Evolutionary conservation across 106 monocot genomes (phyloP).

Genomic region (Dendrobium officinale): DNA sequence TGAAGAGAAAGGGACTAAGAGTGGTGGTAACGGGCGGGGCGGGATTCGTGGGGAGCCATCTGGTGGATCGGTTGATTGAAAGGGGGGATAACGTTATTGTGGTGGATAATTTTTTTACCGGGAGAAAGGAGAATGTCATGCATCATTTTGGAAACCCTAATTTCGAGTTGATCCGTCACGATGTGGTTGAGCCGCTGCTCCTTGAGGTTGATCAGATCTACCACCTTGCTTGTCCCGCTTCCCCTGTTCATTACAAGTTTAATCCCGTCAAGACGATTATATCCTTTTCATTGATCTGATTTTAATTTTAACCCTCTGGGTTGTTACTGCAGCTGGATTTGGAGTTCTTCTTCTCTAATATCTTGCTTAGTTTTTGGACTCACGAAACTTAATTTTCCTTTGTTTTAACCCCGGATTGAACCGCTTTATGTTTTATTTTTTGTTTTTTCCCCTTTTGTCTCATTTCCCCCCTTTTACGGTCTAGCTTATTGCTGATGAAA

Average conservation of each 20-base stretch:
- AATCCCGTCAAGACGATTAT: constrained; percentile 93
- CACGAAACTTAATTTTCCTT: not conserved
- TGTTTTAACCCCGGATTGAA: not conserved
- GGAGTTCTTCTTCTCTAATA: not conserved
- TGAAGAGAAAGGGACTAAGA: constrained; percentile 57
- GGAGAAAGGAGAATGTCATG: constrained; percentile 86
- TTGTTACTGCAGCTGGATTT: not conserved
- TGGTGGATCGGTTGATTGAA: constrained; percentile 69
- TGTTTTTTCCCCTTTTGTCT: not conserved
- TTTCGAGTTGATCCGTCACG: constrained; percentile 86
- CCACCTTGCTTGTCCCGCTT: constrained; percentile 91
- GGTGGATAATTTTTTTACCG: constrained; percentile 95
- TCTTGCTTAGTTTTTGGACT: not conserved
- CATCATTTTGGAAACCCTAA: constrained; percentile 79
- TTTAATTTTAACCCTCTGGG: not conserved
- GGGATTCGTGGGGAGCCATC: constrained; percentile 81
- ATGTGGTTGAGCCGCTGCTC: constrained; percentile 83
- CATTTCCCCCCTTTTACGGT: not conserved
- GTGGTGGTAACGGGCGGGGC: constrained; percentile 84
- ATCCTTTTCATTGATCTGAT: constrained; percentile 39
- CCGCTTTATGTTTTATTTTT: not conserved
- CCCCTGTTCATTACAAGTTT: constrained; percentile 92
- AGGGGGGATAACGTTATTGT: constrained; percentile 80
- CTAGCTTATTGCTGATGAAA: not conserved
- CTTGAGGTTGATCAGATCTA: constrained; percentile 95